These are phyloP conservation scores for Backusella luteola DNA, from an alignment of 192 early-diverging fungal genomes.

Conservation along the genomic window DNA sequence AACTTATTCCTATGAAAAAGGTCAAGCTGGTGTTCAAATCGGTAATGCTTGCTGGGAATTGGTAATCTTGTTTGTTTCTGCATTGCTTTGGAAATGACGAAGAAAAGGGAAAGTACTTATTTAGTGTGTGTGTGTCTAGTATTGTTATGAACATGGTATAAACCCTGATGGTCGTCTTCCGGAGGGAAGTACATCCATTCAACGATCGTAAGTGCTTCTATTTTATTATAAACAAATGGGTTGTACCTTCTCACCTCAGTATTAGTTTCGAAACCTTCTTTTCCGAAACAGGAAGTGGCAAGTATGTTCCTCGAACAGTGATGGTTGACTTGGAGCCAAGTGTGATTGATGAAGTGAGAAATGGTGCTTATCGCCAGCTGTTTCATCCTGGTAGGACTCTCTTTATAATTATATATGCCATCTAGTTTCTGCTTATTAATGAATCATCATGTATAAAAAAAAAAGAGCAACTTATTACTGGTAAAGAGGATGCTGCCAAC, in stretches of 20 bases:
- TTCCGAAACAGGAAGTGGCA: slow-evolving; percentile 97
- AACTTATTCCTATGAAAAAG: background rate
- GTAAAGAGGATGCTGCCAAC: slow-evolving; percentile 99
- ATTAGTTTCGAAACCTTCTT: slow-evolving; percentile 95
- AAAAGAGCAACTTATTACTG: slow-evolving; percentile 97
- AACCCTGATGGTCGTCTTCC: slow-evolving; percentile 86
- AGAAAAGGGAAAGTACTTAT: background rate
- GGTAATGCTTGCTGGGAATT: slow-evolving; percentile 99
- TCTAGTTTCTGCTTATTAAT: background rate
- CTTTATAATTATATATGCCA: background rate
- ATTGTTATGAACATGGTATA: slow-evolving; percentile 95
- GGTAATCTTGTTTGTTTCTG: background rate
- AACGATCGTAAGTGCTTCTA: slow-evolving; percentile 16
- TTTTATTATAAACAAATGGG: background rate
- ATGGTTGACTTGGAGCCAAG: slow-evolving; percentile 97
- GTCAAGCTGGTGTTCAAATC: slow-evolving; percentile 98
- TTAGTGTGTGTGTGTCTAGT: slow-evolving; percentile 20
- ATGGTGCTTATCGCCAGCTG: slow-evolving; percentile 90
- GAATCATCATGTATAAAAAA: slow-evolving; percentile 42
- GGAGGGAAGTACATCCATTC: slow-evolving; percentile 8
- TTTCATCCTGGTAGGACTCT: slow-evolving; percentile 47
- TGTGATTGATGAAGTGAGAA: slow-evolving; percentile 98
- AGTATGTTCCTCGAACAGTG: slow-evolving; percentile 98
- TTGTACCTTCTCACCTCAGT: background rate
- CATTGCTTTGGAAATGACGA: background rate